These are phyloP conservation scores for Oenanthe javanica DNA, from an alignment of 140 eudicot species.

Conservation along the genomic window DNA sequence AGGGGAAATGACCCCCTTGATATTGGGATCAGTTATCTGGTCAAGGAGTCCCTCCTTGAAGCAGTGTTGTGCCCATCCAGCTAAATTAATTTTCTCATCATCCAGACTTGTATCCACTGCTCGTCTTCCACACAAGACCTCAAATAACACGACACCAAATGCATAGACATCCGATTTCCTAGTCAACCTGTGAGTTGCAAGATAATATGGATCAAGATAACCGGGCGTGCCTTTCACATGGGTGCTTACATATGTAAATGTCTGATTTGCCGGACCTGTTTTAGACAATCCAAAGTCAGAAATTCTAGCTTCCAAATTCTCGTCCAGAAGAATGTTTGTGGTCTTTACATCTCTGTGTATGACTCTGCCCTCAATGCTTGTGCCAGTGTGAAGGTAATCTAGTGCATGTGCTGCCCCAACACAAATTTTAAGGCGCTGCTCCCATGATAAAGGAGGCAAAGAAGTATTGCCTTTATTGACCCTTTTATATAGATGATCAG, in stretches of 20 bases:
- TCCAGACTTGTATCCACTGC: neutral
- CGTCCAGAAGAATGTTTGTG: neutral
- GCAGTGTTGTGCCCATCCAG: constrained; percentile 1
- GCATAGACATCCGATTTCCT: constrained; percentile 4
- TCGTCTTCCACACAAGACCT: constrained; percentile 6
- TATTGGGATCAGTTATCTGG: neutral
- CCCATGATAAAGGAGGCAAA: constrained; percentile 3
- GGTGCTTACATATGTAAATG: constrained; percentile 2
- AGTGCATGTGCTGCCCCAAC: constrained; percentile 6
- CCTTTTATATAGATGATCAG: constrained; percentile 7
- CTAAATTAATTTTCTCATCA: neutral
- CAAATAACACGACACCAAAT: constrained; percentile 6
- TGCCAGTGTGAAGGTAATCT: constrained; percentile 9
- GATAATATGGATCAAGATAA: constrained; percentile 3
- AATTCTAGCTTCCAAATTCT: constrained; percentile 6
- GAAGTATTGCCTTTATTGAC: neutral
- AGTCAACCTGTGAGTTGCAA: neutral
- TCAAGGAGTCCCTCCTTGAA: neutral
- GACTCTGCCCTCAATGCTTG: neutral
- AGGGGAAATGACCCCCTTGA: neutral
- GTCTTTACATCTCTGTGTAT: constrained; percentile 3
- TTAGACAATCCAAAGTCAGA: constrained; percentile 12
- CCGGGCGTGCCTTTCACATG: neutral
- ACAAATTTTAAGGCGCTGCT: constrained; percentile 10
- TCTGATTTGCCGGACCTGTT: constrained; percentile 1